A percentile compares a stretch with the other conserved stretches of the same genome.
Conservation (phyloP, 805 yeast species). For the Schizosaccharomyces japonicus region DNA sequence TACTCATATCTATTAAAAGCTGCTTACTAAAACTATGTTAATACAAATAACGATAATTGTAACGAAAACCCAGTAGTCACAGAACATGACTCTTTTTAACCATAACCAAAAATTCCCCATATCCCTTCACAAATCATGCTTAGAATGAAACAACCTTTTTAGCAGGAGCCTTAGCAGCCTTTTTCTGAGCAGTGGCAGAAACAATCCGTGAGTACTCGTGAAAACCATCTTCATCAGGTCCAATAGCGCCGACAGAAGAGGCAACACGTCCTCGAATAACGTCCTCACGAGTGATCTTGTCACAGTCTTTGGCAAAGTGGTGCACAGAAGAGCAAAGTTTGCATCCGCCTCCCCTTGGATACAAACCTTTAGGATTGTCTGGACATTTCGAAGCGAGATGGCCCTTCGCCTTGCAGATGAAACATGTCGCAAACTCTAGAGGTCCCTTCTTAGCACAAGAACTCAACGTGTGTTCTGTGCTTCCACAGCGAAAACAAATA, state of each 20-base stretch:
- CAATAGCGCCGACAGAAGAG: constrained; percentile 1
- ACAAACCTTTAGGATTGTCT: constrained; percentile 3
- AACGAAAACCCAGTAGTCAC: no score
- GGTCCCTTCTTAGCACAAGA: constrained; percentile 3
- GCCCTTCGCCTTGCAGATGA: constrained; percentile 3
- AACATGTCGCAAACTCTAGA: constrained; percentile 3
- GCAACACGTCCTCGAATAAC: not conserved
- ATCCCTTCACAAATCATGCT: no score
- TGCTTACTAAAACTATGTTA: no score
- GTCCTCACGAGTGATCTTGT: not conserved
- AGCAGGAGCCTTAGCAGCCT: not conserved
- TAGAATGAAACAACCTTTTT: not conserved
- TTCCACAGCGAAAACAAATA: constrained; percentile 5
- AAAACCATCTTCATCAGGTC: constrained; percentile 3
- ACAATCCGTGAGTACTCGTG: not conserved
- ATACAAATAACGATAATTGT: no score
- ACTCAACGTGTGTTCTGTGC: constrained; percentile 1
- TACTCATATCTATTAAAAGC: no score
- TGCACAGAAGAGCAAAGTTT: not conserved
- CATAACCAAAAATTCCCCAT: no score
- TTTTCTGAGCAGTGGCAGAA: not conserved
- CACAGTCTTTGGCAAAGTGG: constrained; percentile 1
- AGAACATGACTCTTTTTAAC: no score
- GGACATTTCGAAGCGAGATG: constrained; percentile 1
- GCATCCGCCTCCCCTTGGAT: constrained; percentile 5